phyloP scores from a whole-genome alignment of 345 rosid genomes.

The Eucalyptus sideroxylon region DNA sequence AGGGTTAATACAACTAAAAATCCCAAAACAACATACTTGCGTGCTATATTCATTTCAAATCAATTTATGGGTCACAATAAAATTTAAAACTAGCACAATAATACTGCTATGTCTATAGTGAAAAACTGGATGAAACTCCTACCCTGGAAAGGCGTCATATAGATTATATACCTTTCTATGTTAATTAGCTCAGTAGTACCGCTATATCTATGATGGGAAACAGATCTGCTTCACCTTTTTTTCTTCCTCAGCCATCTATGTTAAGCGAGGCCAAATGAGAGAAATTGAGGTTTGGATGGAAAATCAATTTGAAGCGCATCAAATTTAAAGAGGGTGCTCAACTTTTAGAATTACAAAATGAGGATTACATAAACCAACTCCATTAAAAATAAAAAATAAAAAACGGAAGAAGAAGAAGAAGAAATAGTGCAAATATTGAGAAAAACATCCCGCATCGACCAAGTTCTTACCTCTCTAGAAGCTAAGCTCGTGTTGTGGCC shows the following conservation, averaged over 20 bases:
- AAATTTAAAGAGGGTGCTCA: background rate
- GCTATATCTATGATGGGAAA: background rate
- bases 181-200: background rate
- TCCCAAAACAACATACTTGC: background rate
- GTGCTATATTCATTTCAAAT: background rate
- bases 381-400: background rate
- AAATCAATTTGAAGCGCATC: background rate
- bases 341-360: background rate
- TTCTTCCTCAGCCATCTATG: background rate
- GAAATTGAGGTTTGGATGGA: background rate
- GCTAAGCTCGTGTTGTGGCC: background rate
- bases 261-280: background rate
- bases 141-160: background rate
- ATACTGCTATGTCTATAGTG: background rate
- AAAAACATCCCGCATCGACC: background rate
- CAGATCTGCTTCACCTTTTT: background rate
- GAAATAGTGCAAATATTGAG: background rate
- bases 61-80: background rate
- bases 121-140: background rate
- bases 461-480: background rate
- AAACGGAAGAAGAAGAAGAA: background rate
- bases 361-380: background rate
- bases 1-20: background rate
- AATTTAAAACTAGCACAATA: background rate
- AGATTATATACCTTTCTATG: background rate